Evolutionary conservation across 164 flowering plant genomes (phyloP), one percentile per base, ranked within the genome.

Genomic region (Magnolia sinica): DNA sequence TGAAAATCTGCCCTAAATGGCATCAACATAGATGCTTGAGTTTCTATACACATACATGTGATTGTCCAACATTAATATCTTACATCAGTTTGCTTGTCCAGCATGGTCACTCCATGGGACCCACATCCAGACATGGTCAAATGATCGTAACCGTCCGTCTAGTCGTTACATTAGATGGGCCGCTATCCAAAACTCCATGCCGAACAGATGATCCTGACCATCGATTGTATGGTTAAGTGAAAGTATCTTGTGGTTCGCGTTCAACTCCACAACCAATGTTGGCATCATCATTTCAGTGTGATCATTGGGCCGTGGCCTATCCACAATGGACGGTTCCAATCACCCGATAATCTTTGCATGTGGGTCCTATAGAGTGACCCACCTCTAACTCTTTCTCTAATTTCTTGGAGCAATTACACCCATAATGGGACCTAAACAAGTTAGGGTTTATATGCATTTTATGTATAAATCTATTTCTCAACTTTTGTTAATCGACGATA

Each of bases 381-480:
- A 37, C 7, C 6, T 37, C 45, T 3, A 37, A 37, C 45, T 37
- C 45, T 37, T 37, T 37, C 45, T 5, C 45, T 37, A 37, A 7
- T 37, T 68, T 27, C n/a, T 68, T 68, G 6, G 13, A 68, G 71
- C 50, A 68, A 68, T 49, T 68, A 68, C 20, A 68, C 16, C 71
- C 27, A 65, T 20, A 24, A 20, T n/a, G 31, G 37, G 13, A 8
- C 31, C 23, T 68, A 19, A 29, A 1, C 7, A 19, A 50, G 27
- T 45, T 72, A 55, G 29, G n/a, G 31, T 29, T 50, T 69, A 68
- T 69, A 64, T 76, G 68, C 67, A 76, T 7, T 58, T 31, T 68
- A 19, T 58, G 9, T 68, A 73, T 68, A 14, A 7, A 69, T 22
- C 55, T 69, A 23, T 7, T 27, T 68, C 66, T 58, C 11, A 68